These are phyloP conservation scores for Apiospora pterosperma DNA, from an alignment of 2,329 filamentous ascomycete species.

Conservation along the genomic window DNA sequence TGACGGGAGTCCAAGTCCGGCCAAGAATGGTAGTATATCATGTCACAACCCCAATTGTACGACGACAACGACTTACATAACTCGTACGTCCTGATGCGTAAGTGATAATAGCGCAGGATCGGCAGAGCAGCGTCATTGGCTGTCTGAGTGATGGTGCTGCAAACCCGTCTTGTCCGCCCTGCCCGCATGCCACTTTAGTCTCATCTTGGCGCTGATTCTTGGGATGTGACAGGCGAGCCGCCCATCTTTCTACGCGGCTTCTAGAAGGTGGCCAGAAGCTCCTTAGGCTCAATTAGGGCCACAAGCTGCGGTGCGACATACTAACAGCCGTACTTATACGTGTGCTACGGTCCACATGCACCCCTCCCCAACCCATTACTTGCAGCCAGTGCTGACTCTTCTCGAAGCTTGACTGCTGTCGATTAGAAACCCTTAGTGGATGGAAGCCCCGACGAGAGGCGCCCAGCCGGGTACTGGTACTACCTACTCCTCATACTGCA, in stretches of 20 bases:
- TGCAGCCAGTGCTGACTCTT: neutral
- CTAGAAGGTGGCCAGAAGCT: conserved; percentile 4
- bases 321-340: neutral
- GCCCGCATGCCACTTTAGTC: neutral
- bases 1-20: neutral
- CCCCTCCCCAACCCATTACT: neutral
- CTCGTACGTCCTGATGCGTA: neutral
- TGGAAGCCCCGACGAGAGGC: neutral
- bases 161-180: neutral
- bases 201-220: neutral
- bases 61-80: neutral
- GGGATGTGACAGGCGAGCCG: neutral
- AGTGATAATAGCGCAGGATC: neutral
- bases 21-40: neutral
- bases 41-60: neutral
- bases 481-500: too few relatives aligned
- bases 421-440: neutral
- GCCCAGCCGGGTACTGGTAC: neutral
- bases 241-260: conserved; percentile 1
- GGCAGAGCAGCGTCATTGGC: neutral
- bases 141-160: neutral
- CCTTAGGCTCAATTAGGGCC: neutral
- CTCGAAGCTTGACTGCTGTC: neutral
- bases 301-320: too few relatives aligned
- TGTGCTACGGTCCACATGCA: neutral